phyloP scores from a whole-genome alignment of 2,329 filamentous ascomycete genomes.

The Nemania abortiva region DNA sequence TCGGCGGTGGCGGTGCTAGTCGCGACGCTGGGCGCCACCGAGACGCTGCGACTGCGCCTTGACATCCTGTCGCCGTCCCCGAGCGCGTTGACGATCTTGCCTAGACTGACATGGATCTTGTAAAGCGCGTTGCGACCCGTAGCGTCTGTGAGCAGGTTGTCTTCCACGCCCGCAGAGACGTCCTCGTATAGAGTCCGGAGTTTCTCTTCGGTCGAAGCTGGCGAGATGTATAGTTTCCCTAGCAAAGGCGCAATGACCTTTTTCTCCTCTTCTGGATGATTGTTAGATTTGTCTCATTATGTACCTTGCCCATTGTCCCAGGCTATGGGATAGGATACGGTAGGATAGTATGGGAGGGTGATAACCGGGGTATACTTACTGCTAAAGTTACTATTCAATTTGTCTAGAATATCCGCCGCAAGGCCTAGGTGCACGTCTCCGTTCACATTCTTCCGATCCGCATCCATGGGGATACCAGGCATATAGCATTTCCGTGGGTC shows the following conservation, averaged over 20 bases:
- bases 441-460: constrained; percentile 73
- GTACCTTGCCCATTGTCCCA: neutral
- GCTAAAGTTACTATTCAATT: constrained; percentile 73
- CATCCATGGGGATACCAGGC: constrained; percentile 63
- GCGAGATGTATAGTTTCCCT: constrained; percentile 83
- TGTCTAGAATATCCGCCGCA: constrained; percentile 81
- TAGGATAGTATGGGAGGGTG: neutral
- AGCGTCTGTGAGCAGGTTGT: constrained; percentile 69
- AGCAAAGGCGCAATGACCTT: constrained; percentile 83
- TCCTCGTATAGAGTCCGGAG: constrained; percentile 69
- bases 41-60: constrained; percentile 40
- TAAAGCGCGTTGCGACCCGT: constrained; percentile 73
- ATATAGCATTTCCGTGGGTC: constrained; percentile 84
- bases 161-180: constrained; percentile 72
- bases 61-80: constrained; percentile 53
- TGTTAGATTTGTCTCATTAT: constrained; percentile 6
- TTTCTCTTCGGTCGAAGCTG: constrained; percentile 71
- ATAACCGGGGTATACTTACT: constrained; percentile 65
- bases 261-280: constrained; percentile 81
- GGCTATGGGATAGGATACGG: no score
- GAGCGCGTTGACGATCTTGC: constrained; percentile 74
- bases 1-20: constrained; percentile 20
- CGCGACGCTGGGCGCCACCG: constrained; percentile 26
- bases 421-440: constrained; percentile 85
- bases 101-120: constrained; percentile 75